Base-by-base conservation (phyloP, 2,329 filamentous ascomycete genomes). In the Calcarisporium arbuscula region DNA sequence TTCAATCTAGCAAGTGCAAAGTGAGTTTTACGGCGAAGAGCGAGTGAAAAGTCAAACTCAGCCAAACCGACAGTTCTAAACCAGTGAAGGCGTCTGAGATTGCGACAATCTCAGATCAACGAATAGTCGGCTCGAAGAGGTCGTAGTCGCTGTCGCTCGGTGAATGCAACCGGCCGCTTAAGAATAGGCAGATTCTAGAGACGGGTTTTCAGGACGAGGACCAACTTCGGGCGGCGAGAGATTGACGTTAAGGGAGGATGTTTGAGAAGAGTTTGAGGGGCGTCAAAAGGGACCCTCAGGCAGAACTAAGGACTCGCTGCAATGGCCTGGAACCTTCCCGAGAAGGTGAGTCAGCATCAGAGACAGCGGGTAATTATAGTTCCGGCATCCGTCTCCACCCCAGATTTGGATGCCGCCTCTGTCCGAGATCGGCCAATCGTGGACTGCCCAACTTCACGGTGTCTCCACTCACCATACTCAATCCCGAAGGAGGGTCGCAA, bases 81-180 rank as follows among this genome's bases (percentile, higher is more conserved):
- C 75, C 74, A 80, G 67, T 75, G 50, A 80, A 80, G 75, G 76
- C 65, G 68, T 80, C 75, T 67, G 67, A 58, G 53, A 47, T 45
- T 46, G 49, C 45, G 36, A 36, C 42, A 49, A 48, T 42, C 47
- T 47, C 56, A 60, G 54, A 60, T 49, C 56, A 56, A 42, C 44
- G 54, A 60, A 54, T 42, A 54, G 54, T 60, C 56, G 56, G 57
- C 52, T 50, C 42, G 49, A 56, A 57, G 50, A 48, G 48, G 48
- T 50, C 39, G 47, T n/a, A n/a, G n/a, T 41, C 45, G 43, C 46
- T 35, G 42, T 49, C 47, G 46, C 43, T 48, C 33, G 29, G 36
- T 32, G 31, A n/a, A n/a, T 40, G 34, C 21, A 32, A 38, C 34
- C 28, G 34, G 32, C 42, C 44, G 37, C 41, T 19, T 36, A 28